A percentile compares a stretch with the other conserved stretches of the same genome.
Conservation (phyloP, 2,329 filamentous ascomycete genomes). For the Xylariomycetidae sp. region DNA sequence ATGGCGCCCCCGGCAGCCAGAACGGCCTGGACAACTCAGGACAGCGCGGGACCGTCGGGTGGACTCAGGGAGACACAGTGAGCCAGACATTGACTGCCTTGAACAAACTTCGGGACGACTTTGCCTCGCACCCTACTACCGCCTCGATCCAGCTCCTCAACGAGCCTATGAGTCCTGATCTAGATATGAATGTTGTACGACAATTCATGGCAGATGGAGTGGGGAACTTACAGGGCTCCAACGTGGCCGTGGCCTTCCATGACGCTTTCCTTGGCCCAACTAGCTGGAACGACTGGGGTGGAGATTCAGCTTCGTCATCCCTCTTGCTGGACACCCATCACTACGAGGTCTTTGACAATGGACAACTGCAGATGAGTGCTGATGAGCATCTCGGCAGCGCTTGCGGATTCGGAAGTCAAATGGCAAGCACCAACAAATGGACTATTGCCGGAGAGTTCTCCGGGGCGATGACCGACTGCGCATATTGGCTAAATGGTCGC, state of each 20-base stretch:
- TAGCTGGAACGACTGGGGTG: constrained; percentile 67
- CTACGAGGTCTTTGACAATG: constrained; percentile 73
- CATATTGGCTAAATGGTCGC: constrained; percentile 62
- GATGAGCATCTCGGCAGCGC: constrained; percentile 64
- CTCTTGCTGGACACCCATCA: constrained; percentile 74
- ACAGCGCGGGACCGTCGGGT: constrained; percentile 35
- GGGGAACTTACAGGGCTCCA: constrained; percentile 49
- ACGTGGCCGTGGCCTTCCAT: constrained; percentile 59
- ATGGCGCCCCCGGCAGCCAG: constrained; percentile 51
- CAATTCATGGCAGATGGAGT: constrained; percentile 9
- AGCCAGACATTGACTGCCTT: constrained; percentile 46
- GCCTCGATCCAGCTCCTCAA: constrained; percentile 65
- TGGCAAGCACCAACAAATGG: constrained; percentile 61
- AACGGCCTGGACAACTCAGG: constrained; percentile 62
- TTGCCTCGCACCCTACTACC: constrained; percentile 41
- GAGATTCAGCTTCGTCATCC: constrained; percentile 47
- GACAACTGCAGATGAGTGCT: constrained; percentile 61
- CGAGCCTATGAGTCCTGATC: constrained; percentile 56
- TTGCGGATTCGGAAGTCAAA: constrained; percentile 62
- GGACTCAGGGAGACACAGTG: constrained; percentile 17
- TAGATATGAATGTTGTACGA: constrained; percentile 49
- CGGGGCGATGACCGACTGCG: constrained; percentile 67
- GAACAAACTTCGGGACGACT: constrained; percentile 42
- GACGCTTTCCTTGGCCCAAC: constrained; percentile 69
- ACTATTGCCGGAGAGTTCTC: constrained; percentile 75